phyloP scores from a whole-genome alignment of 345 rosid genomes.

The Eucalyptus marginata region DNA sequence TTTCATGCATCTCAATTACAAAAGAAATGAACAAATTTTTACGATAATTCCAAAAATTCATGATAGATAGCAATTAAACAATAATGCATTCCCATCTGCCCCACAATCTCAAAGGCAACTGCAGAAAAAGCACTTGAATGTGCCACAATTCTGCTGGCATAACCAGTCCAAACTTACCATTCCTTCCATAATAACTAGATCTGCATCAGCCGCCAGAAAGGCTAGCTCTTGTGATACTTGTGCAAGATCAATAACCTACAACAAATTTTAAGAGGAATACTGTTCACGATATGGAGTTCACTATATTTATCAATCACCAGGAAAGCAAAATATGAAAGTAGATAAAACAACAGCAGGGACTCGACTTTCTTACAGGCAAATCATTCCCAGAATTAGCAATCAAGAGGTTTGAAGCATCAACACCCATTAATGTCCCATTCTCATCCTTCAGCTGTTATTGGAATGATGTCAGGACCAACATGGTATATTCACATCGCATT shows the following conservation, averaged over 20 bases:
- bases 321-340: neutral
- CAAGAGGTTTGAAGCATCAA: conserved; percentile 73
- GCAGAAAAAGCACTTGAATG: neutral
- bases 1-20: neutral
- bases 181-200: conserved; percentile 91
- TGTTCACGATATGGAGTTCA: neutral
- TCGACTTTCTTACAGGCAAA: conserved; percentile 65
- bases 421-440: conserved; percentile 65
- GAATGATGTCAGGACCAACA: conserved; percentile 1
- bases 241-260: conserved; percentile 93
- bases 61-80: neutral
- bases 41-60: neutral
- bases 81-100: neutral
- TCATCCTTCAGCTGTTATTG: conserved; percentile 76
- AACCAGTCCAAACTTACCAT: conserved; percentile 50
- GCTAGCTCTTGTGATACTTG: conserved; percentile 87
- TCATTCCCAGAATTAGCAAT: conserved; percentile 94
- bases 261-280: neutral
- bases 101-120: neutral
- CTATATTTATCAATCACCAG: neutral
- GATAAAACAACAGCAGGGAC: neutral
- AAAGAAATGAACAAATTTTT: neutral
- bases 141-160: neutral
- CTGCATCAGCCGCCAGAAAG: conserved; percentile 76
- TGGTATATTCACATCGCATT: neutral